Conservation (phyloP, 345 rosid genomes). For the Clausena lansium region DNA sequence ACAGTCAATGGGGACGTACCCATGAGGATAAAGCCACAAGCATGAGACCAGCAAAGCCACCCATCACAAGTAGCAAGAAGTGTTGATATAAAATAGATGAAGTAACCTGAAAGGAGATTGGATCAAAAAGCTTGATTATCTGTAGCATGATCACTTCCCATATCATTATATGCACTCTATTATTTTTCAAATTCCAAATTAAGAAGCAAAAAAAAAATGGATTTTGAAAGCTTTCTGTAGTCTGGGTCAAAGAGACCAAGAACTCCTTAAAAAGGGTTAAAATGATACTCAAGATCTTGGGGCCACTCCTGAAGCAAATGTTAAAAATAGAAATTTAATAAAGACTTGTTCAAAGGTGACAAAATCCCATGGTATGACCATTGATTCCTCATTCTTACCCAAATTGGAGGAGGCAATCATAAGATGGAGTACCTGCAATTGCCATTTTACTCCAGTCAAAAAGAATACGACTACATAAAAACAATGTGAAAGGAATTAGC, state of each 20-base stretch:
- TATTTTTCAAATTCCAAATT: background rate
- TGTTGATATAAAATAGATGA: conserved; percentile 28
- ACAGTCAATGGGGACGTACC: conserved; percentile 23
- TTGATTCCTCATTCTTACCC: conserved; percentile 26
- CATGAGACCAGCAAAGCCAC: conserved; percentile 42
- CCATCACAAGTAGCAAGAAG: conserved; percentile 31
- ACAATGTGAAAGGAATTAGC: background rate
- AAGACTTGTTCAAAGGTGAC: background rate
- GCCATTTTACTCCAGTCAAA: conserved; percentile 4
- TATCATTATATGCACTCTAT: background rate
- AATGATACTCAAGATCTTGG: background rate
- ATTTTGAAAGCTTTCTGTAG: background rate
- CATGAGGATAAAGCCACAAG: conserved; percentile 46
- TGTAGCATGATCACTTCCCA: background rate
- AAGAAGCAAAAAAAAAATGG: background rate
- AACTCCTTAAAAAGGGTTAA: background rate
- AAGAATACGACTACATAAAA: background rate
- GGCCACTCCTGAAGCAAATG: background rate
- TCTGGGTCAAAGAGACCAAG: background rate
- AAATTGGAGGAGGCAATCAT: conserved; percentile 45
- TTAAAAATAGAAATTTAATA: background rate
- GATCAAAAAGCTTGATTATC: background rate
- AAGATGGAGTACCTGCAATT: conserved; percentile 42
- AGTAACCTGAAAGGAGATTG: conserved; percentile 33
- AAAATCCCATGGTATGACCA: background rate